Evolutionary conservation across 805 yeast species (phyloP).

Genomic region (Torulaspora delbrueckii): DNA sequence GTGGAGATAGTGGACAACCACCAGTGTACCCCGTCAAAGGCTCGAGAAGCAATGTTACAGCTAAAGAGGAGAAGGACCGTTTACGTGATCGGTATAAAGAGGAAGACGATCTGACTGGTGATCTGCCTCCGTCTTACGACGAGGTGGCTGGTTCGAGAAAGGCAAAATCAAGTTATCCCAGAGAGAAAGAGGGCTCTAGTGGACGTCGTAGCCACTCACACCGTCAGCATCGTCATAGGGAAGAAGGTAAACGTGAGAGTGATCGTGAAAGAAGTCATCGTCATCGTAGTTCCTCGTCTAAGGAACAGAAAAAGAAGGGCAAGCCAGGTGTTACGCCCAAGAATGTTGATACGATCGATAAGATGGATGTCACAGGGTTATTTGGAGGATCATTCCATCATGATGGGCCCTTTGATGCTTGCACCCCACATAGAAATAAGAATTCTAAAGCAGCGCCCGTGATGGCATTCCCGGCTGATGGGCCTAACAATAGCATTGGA

Average conservation of each 20-base stretch:
- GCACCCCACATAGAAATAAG: slow-evolving; percentile 93
- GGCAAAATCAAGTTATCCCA: slow-evolving; percentile 45
- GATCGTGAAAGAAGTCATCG: slow-evolving; percentile 24
- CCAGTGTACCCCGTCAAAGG: slow-evolving; percentile 6
- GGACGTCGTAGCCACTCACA: slow-evolving; percentile 12
- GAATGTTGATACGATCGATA: slow-evolving; percentile 89
- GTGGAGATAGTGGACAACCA: slow-evolving; percentile 13
- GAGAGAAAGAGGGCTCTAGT: slow-evolving; percentile 40
- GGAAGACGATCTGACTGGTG: slow-evolving; percentile 23
- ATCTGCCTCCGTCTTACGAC: slow-evolving; percentile 63
- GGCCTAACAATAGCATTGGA: slow-evolving; percentile 81
- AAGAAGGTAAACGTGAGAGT: slow-evolving; percentile 13
- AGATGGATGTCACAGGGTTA: slow-evolving; percentile 90
- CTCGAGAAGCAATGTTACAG: slow-evolving; percentile 34
- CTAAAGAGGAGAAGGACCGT: slow-evolving; percentile 32
- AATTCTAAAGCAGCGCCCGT: slow-evolving; percentile 78
- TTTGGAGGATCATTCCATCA: slow-evolving; percentile 96
- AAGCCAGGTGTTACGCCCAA: slow-evolving; percentile 49
- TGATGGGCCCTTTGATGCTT: slow-evolving; percentile 98
- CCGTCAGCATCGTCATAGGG: slow-evolving; percentile 16
- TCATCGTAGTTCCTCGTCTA: slow-evolving; percentile 33
- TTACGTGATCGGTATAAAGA: slow-evolving; percentile 33
- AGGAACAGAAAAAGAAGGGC: slow-evolving; percentile 37
- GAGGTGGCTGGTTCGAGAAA: slow-evolving; percentile 56
- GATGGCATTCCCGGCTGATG: slow-evolving; percentile 90